Percentiles rank a stretch among this genome's conserved stretches.
Conservation (phyloP, 768 basidiomycete species). For the Kwoniella heveanensis region DNA sequence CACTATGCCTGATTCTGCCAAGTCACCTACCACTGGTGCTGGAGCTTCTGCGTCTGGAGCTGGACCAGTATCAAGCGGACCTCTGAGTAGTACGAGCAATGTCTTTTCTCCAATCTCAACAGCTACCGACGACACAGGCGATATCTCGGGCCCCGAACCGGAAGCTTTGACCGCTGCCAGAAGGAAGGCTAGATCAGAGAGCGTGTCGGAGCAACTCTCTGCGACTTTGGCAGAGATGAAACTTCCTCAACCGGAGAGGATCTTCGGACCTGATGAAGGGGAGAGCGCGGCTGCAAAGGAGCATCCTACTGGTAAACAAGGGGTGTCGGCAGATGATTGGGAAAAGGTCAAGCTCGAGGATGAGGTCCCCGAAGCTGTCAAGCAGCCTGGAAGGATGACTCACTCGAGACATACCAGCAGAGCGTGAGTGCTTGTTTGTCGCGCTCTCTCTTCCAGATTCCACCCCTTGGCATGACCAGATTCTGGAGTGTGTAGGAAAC, state of each 20-base stretch:
- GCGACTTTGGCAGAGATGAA: constrained; percentile 50
- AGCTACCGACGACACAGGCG: constrained; percentile 34
- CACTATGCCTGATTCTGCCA: constrained; percentile 19
- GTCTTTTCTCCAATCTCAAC: constrained; percentile 18
- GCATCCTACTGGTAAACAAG: constrained; percentile 23
- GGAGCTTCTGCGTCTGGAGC: background rate
- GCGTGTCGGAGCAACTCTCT: constrained; percentile 50
- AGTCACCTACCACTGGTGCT: background rate
- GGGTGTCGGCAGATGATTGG: constrained; percentile 54
- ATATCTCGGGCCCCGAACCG: constrained; percentile 53
- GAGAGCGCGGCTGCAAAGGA: constrained; percentile 30
- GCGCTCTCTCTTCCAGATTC: constrained; percentile 3
- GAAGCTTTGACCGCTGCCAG: constrained; percentile 45
- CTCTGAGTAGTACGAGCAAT: background rate
- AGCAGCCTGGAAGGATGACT: constrained; percentile 48
- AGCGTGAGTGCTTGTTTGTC: constrained; percentile 35
- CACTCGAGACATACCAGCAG: constrained; percentile 47
- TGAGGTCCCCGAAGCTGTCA: constrained; percentile 54
- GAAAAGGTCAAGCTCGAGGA: constrained; percentile 53
- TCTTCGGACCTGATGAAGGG: constrained; percentile 50
- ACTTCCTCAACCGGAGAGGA: constrained; percentile 53
- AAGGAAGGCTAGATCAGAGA: constrained; percentile 43
- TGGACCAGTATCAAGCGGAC: constrained; percentile 1
- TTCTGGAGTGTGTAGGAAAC: background rate
- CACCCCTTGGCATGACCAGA: no score